Percentiles rank a stretch among this genome's conserved stretches.
Conservation (phyloP, 441 rosid genomes). For the Eruca vesicaria region DNA sequence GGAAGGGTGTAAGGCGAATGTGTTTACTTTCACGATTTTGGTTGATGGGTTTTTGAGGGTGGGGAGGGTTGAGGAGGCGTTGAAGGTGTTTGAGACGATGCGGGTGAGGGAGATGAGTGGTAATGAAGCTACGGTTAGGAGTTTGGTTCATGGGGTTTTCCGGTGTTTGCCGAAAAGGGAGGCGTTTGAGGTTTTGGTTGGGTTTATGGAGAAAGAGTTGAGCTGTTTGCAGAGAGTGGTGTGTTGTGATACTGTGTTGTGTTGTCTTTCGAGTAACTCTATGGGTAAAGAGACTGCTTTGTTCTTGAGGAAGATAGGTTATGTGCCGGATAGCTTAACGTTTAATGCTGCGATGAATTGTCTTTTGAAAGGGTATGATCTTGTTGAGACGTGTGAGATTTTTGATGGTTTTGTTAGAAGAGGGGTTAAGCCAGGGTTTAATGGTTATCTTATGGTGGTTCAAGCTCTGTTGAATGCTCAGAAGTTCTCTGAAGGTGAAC, state of each 20-base stretch:
- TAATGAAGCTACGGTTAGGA: conserved; percentile 76
- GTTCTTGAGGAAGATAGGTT: conserved; percentile 55
- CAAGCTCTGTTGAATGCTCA: conserved; percentile 59
- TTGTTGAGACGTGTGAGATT: conserved; percentile 54
- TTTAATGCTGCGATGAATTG: conserved; percentile 60
- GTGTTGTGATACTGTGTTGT: conserved; percentile 59
- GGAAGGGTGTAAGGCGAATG: conserved; percentile 60
- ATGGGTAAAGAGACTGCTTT: conserved; percentile 75
- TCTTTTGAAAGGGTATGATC: conserved; percentile 60
- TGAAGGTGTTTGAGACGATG: conserved; percentile 62
- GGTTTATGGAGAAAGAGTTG: conserved; percentile 52
- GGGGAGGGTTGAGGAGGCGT: conserved; percentile 65
- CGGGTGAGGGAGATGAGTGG: conserved; percentile 51
- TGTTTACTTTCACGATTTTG: conserved; percentile 73
- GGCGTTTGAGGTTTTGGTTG: conserved; percentile 53
- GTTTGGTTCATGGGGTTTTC: conserved; percentile 76
- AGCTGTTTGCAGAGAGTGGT: conserved; percentile 45
- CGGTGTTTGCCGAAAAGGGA: conserved; percentile 44
- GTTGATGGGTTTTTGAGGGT: conserved; percentile 80
- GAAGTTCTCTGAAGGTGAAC: conserved; percentile 48
- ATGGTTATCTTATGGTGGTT: conserved; percentile 52
- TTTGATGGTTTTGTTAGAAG: conserved; percentile 46
- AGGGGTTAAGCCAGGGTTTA: conserved; percentile 63
- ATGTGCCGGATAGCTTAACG: conserved; percentile 52
- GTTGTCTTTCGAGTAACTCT: conserved; percentile 56